A percentile compares a stretch with the other conserved stretches of the same genome.
phyloP scores from a whole-genome alignment of 2,329 filamentous ascomycete genomes.

The Penicillium hordei region DNA sequence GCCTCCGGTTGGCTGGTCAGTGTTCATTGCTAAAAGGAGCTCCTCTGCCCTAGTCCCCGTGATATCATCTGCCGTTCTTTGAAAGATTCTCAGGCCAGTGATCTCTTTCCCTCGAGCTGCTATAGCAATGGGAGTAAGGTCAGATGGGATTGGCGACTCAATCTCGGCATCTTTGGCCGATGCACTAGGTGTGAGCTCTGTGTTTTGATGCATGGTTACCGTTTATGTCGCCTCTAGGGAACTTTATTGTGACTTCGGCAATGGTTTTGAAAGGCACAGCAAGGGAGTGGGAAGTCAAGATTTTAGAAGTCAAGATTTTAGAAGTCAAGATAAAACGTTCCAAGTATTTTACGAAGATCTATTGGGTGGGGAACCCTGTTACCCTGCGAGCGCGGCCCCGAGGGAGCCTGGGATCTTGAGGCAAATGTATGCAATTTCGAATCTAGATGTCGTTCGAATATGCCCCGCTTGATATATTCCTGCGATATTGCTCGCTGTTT shows the following conservation, averaged over 20 bases:
- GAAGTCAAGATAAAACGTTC: not conserved
- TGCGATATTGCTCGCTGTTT: not conserved
- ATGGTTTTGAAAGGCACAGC: not conserved
- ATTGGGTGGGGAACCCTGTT: not conserved
- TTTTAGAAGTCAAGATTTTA: not conserved
- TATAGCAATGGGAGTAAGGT: not conserved
- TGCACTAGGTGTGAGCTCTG: not conserved
- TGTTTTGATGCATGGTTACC: not conserved
- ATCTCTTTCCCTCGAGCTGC: not conserved
- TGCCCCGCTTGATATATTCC: not conserved
- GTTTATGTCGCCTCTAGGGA: not conserved
- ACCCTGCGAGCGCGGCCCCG: no score
- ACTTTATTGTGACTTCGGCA: not conserved
- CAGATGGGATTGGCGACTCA: not conserved
- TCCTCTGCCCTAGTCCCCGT: not conserved
- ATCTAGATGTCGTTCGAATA: not conserved
- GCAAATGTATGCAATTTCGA: not conserved
- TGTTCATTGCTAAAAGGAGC: constrained; percentile 2
- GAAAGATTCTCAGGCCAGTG: not conserved
- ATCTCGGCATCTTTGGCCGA: not conserved
- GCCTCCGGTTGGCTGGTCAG: not conserved
- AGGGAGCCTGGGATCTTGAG: not conserved
- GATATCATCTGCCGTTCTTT: not conserved
- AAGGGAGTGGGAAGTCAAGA: not conserved
- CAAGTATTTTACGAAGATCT: not conserved